phyloP scores from a whole-genome alignment of 2,329 filamentous ascomycete species.

The Plenodomus lindquistii region DNA sequence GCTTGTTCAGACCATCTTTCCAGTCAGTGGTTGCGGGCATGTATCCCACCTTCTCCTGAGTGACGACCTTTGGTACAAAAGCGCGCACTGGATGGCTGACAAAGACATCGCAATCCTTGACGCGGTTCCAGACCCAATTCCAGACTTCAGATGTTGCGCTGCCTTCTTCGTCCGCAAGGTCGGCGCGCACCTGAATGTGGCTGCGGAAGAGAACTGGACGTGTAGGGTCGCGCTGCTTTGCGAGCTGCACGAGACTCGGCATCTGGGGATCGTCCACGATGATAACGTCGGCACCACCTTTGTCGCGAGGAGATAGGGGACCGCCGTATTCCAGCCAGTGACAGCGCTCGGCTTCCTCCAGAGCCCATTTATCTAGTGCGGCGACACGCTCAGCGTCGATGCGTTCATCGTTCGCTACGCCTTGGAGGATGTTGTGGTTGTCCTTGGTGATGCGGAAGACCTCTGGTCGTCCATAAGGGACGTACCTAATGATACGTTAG shows the following conservation, averaged over 20 bases:
- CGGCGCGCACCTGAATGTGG: conserved; percentile 80
- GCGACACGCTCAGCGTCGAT: conserved; percentile 65
- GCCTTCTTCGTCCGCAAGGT: conserved; percentile 65
- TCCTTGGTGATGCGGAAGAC: conserved; percentile 85
- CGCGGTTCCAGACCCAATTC: conserved; percentile 74
- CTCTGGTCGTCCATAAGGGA: conserved; percentile 75
- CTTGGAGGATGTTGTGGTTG: conserved; percentile 86
- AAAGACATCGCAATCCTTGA: conserved; percentile 74
- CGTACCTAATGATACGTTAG: conserved; percentile 56
- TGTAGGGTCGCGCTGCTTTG: conserved; percentile 71
- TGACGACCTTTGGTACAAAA: conserved; percentile 73
- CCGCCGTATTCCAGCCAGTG: conserved; percentile 74
- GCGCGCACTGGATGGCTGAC: conserved; percentile 78
- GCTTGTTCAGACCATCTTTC: conserved; percentile 81
- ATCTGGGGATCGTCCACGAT: conserved; percentile 85
- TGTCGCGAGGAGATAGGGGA: conserved; percentile 64
- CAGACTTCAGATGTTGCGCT: conserved; percentile 75
- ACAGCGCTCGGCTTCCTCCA: conserved; percentile 67
- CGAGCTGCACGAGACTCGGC: conserved; percentile 75
- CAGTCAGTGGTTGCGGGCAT: conserved; percentile 83
- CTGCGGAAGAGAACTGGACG: conserved; percentile 79
- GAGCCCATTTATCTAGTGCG: conserved; percentile 71
- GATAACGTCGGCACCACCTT: conserved; percentile 76
- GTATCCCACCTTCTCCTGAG: conserved; percentile 69
- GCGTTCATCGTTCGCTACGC: conserved; percentile 69